Evolutionary conservation across 768 basidiomycete genomes (phyloP).

Genomic region (Suillus sp.): DNA sequence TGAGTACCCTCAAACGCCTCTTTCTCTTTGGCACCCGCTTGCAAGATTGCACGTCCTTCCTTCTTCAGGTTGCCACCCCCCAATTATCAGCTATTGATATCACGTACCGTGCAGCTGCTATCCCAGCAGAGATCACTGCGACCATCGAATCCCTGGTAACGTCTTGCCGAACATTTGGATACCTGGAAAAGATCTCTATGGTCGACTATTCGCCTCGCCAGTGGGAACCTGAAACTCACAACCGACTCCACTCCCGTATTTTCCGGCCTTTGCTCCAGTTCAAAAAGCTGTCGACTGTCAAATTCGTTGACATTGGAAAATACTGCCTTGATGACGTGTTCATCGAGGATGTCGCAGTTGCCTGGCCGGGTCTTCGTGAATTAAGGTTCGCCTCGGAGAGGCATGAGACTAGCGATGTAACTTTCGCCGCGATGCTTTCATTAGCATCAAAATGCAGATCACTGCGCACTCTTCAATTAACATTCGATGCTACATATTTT

Average conservation of each 20-base stretch:
- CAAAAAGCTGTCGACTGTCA: neutral
- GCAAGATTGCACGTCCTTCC: neutral
- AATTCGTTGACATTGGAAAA: neutral
- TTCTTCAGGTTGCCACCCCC: too few relatives aligned
- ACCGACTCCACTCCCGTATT: neutral
- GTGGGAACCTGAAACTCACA: neutral
- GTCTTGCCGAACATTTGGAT: neutral
- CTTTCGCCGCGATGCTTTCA: neutral
- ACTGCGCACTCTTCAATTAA: neutral
- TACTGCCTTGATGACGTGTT: neutral
- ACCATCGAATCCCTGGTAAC: neutral
- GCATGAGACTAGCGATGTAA: neutral
- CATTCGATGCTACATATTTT: neutral
- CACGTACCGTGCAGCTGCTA: neutral
- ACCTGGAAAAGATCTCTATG: neutral
- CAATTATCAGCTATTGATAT: neutral
- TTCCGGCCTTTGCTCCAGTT: constrained; percentile 5
- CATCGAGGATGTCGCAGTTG: neutral
- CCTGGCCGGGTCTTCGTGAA: neutral
- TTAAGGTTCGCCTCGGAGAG: neutral
- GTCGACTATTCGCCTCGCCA: neutral
- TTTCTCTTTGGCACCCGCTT: neutral
- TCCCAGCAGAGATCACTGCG: neutral
- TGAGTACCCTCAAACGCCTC: neutral
- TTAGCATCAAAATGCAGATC: neutral